Conservation (phyloP, 768 basidiomycete genomes). For the Steccherinum ochraceum region DNA sequence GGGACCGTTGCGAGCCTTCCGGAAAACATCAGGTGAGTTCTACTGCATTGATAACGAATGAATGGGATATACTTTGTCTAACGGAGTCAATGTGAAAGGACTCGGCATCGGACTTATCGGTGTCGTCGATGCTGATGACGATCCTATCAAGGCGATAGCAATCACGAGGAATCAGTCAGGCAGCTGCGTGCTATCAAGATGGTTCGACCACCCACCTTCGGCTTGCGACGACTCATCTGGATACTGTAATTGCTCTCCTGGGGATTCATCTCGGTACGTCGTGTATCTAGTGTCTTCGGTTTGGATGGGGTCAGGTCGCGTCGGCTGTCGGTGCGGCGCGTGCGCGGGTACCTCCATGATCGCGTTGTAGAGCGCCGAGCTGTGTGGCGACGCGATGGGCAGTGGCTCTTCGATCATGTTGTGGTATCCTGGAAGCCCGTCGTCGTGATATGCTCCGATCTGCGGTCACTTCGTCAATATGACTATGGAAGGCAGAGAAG, state of each 20-base stretch:
- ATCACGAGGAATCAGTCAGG: too few species aligned
- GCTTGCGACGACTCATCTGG: not conserved
- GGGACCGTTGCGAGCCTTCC: not conserved
- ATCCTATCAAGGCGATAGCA: not conserved
- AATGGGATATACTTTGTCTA: not conserved
- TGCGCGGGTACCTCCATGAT: not conserved
- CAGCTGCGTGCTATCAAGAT: not conserved
- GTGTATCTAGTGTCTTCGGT: not conserved
- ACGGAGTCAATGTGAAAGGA: not conserved
- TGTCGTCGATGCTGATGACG: not conserved
- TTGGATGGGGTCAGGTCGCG: too few species aligned
- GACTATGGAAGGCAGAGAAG: conserved; percentile 10
- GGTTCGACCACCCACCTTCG: not conserved
- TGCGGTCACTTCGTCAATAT: conserved; percentile 1
- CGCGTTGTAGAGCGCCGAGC: not conserved
- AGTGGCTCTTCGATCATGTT: not conserved
- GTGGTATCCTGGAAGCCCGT: not conserved
- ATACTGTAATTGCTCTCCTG: too few species aligned
- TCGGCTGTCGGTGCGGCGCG: not conserved
- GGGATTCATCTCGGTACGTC: too few species aligned
- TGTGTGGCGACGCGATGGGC: not conserved
- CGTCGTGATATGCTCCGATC: not conserved
- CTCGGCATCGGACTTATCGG: not conserved
- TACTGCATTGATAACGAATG: not conserved
- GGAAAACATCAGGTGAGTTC: not conserved